Base-by-base conservation (phyloP, 306 rosid genomes). In the Casuarina equisetifolia region DNA sequence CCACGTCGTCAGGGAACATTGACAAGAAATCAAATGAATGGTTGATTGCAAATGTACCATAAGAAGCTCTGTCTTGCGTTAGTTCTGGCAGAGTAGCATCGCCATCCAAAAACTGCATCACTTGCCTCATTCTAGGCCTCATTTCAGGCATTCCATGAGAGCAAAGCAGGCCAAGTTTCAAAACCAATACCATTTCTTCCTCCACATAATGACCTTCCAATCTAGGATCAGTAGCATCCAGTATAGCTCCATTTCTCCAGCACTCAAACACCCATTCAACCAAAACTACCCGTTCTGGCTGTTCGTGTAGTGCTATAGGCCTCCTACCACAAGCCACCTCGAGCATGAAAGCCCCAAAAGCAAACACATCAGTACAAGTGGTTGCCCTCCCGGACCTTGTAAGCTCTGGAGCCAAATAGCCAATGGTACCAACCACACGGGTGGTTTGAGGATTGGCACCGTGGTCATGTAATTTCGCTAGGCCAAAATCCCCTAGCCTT, bases 401-500 rank as follows among this genome's bases (percentile, higher is more conserved):
- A 11, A 82, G 91, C 57, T 90, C 94, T 0, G 94, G 97, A 0
- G 96, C 96, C 0, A 92, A 75, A 69, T 92, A 92, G 16, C 97
- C 97, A 0, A 92, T 68, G 2, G 97, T 92, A 50, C 97, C 94
- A 7, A 87, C 96, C 49, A 92, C 88, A 19, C 78, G 89, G 4
- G 96, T 90, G 2, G 96, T 92, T 64, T 84, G 85, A 44, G 91
- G 91, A 74, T 92, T 81, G 40, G 76, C 74, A 2, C 90, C 96
- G 39, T 86, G 97, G 25, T 90, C 91, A 32, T 82, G 78, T 48
- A 90, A 64, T 45, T 84, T 92, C 2, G 97, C 88, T 48, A 90
- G 93, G 43, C 97, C 96, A 64, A 92, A 92, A 80, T 90, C 97
- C 1, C 93, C 96, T 54, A 90, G 80, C 45, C 91, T 82, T 2